phyloP scores from a whole-genome alignment of 2,329 filamentous ascomycete genomes.

The Cytospora paraplurivora region DNA sequence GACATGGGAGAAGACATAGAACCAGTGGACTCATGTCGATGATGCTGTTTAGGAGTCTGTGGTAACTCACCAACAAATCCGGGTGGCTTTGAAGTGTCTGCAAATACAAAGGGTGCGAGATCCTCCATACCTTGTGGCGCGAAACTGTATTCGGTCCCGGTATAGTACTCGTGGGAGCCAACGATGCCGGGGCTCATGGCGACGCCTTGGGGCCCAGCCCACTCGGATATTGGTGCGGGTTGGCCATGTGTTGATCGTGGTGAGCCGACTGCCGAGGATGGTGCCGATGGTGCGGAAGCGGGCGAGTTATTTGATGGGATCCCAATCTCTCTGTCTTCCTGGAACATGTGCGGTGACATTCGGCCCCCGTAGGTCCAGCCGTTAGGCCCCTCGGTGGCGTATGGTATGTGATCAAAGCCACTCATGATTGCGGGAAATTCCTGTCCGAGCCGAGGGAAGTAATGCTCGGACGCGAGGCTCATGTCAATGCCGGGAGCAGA shows the following conservation, averaged over 20 bases:
- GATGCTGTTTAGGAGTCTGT: slow-evolving; percentile 39
- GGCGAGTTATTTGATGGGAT: slow-evolving; percentile 61
- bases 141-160: slow-evolving; percentile 58
- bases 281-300: slow-evolving; percentile 62
- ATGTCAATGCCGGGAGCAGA: slow-evolving; percentile 50
- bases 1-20: slow-evolving; percentile 35
- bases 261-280: slow-evolving; percentile 69
- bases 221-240: slow-evolving; percentile 60
- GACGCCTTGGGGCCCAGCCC: slow-evolving; percentile 56
- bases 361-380: slow-evolving; percentile 50
- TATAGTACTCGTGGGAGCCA: slow-evolving; percentile 54
- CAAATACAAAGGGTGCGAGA: slow-evolving; percentile 51
- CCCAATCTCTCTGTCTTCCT: slow-evolving; percentile 53
- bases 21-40: slow-evolving; percentile 29
- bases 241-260: slow-evolving; percentile 64
- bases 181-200: slow-evolving; percentile 67
- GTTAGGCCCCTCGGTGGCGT: slow-evolving; percentile 49
- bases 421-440: slow-evolving; percentile 45
- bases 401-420: slow-evolving; percentile 47
- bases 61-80: slow-evolving; percentile 60
- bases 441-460: slow-evolving; percentile 44
- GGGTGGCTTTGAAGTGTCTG: slow-evolving; percentile 46
- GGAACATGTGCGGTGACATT: slow-evolving; percentile 52
- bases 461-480: slow-evolving; percentile 50
- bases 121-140: slow-evolving; percentile 54